These are phyloP conservation scores for Macrocystidia cucumis DNA, from an alignment of 1,284 basidiomycete genomes.

Conservation along the genomic window DNA sequence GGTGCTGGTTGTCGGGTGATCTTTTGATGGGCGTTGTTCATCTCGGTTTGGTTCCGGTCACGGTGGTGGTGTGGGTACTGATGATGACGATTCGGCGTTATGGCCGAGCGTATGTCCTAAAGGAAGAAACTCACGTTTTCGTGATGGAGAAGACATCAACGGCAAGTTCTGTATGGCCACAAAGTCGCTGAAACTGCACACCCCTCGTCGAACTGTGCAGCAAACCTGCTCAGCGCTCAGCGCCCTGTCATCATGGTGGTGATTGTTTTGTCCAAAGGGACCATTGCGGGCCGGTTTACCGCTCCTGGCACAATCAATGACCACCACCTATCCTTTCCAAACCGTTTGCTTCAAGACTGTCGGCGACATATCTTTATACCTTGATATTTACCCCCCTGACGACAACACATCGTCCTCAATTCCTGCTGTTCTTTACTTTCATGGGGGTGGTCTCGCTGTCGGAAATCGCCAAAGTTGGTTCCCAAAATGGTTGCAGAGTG, in stretches of 20 bases:
- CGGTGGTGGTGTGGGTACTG: too few species aligned
- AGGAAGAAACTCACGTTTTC: too few species aligned
- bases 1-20: too few species aligned
- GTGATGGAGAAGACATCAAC: too few species aligned
- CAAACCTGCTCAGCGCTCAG: neutral
- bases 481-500: constrained; percentile 52
- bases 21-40: too few species aligned
- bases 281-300: neutral
- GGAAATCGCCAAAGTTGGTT: constrained; percentile 54
- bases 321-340: neutral
- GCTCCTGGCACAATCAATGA: neutral
- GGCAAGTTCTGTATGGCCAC: too few species aligned
- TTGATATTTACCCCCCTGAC: constrained; percentile 26
- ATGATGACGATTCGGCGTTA: too few species aligned
- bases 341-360: constrained; percentile 6
- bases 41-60: too few species aligned
- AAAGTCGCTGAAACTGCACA: too few species aligned
- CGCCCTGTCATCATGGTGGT: neutral
- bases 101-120: too few species aligned
- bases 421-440: constrained; percentile 52
- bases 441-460: constrained; percentile 54
- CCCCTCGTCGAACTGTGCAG: neutral
- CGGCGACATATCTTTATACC: constrained; percentile 9
- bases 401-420: constrained; percentile 8
- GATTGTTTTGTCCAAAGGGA: neutral